A percentile compares a stretch with the other conserved stretches of the same genome.
Evolutionary conservation across 768 basidiomycete genomes (phyloP).

Genomic region (Cystobasidium ongulense): DNA sequence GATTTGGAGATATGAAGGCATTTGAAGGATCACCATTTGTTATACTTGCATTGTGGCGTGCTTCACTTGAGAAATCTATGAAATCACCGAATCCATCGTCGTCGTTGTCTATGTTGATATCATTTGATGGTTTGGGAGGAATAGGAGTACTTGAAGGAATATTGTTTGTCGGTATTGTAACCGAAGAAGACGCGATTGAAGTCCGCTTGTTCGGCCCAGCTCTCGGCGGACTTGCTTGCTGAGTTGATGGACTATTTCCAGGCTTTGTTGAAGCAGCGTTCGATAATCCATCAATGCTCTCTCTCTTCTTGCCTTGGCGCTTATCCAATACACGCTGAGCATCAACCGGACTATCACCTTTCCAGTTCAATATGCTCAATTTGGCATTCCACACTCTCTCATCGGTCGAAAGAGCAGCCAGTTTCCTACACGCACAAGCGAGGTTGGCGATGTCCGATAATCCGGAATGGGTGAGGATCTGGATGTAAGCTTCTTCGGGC

Average conservation of each 20-base stretch:
- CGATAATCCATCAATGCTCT: conserved; percentile 42
- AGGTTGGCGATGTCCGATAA: conserved; percentile 73
- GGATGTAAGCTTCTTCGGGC: conserved; percentile 66
- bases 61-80: conserved; percentile 42
- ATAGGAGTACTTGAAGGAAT: not conserved
- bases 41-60: not conserved
- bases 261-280: not conserved
- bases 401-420: conserved; percentile 58
- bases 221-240: conserved; percentile 43
- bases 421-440: conserved; percentile 58
- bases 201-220: not conserved
- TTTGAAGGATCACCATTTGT: not conserved
- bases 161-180: not conserved
- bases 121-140: not conserved
- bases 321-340: conserved; percentile 4
- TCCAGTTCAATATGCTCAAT: conserved; percentile 55
- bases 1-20: not conserved
- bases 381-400: conserved; percentile 70
- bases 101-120: conserved; percentile 23
- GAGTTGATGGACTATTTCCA: too few relatives aligned
- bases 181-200: not conserved
- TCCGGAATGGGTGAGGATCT: conserved; percentile 64
- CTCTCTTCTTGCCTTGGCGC: conserved; percentile 45
- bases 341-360: conserved; percentile 13
- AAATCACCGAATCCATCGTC: conserved; percentile 76